Evolutionary conservation across 2,329 filamentous ascomycete species (phyloP), one percentile per base, ranked within the genome.

Genomic region (Ceratocystis albifundus): DNA sequence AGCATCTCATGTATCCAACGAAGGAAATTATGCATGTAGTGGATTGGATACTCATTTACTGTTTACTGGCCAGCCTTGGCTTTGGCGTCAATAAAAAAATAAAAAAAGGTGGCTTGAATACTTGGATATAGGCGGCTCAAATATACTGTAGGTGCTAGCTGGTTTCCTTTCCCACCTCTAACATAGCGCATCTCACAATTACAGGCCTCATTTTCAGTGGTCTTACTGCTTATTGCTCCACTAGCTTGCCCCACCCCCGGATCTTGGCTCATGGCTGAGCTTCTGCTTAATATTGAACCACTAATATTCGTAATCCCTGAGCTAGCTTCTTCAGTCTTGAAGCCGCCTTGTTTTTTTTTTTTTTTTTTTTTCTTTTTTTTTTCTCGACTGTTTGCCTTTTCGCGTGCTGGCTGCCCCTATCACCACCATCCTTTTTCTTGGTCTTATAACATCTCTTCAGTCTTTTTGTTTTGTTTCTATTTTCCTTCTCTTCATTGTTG

Each of bases 401-500:
- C 28, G 64, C 55, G 28, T 65, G 57, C 36, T 57, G 3, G 61
- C 22, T 53, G 44, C 64, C 64, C 64, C 64, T 65, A 61, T 65
- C 64, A 20, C 28, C 64, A 20, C 28, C 50, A 44, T 64, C 36
- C 10, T 12, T 41, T 41, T 64, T 64, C 46, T 63, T 50, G 7
- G 22, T 28, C 36, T 12, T 53, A 20, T n/a, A n/a, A n/a, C 30
- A 57, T 28, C 30, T 17, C 8, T 17, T 8, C 28, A 12, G 10
- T n/a, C 36, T 50, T 25, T 55, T 62, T 46, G 4, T 28, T 28
- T 45, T 46, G 10, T 15, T 41, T 41, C 36, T 12, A 12, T 41
- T 41, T 41, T 12, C 36, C 10, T 41, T 10, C 1, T 41, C 36
- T 12, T 41, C 36, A n/a, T 46, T 4, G 28, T 44, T 55, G 15